Base-by-base conservation (phyloP, 2,329 filamentous ascomycete species). In the Claviceps maximensis region DNA sequence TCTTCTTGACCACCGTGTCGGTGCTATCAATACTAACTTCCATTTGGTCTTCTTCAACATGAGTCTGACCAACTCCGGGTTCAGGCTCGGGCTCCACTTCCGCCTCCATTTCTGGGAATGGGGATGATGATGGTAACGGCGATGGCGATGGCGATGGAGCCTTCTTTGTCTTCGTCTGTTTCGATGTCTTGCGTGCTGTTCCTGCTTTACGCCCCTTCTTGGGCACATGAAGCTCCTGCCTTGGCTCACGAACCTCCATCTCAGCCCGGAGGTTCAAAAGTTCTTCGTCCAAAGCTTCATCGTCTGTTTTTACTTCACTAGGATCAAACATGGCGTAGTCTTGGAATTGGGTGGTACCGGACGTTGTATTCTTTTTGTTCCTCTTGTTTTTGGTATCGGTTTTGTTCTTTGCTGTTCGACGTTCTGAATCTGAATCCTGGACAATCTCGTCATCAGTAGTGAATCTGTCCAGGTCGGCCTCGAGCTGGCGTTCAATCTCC, bases 401-500 rank as follows among this genome's bases (percentile, higher is more conserved):
- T 36, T 51, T 69, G 8, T 33, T 63, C 68, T 71, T 53, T 17
- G 42, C 38, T 40, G 44, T 48, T 13, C 63, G 65, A 45, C 69
- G 65, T 58, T 73, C 74, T 0, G 70, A 70, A 49, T 76, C 74
- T 6, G 71, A 76, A 54, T 76, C 71, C 6, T 69, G 67, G 4
- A 67, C 67, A 8, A 73, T 65, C 36, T 74, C 78, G 15, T 77
- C 74, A 31, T 82, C 76, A 2, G 73, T 75, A 27, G 77, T 61
- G 1, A 74, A 77, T 31, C 74, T 70, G 45, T 83, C 78, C 10
- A 87, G 72, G 54, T 85, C 84, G 2, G 78, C 80, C 60, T 85
- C 77, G 1, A 87, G 70, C 49, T 80, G 79, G 23, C 77, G 76
- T 50, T 87, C 81, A 40, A 87, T 76, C 57, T 86, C 83, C 1